These are phyloP conservation scores for Leccinum barrowsii DNA, from an alignment of 768 basidiomycete species.

Conservation along the genomic window DNA sequence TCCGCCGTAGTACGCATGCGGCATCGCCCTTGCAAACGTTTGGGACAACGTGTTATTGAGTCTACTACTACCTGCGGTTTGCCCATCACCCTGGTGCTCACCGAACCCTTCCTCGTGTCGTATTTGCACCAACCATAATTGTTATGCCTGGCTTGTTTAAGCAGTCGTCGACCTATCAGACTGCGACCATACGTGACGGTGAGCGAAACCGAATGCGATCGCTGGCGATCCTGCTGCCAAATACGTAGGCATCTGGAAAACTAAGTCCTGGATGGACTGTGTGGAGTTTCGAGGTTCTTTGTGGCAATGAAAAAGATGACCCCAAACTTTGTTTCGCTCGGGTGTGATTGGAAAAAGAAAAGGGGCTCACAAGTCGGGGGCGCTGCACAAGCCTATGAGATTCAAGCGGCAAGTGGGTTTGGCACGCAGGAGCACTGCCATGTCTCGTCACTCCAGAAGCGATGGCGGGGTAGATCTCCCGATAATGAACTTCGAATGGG, in stretches of 20 bases:
- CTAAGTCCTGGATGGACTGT: too few relatives aligned
- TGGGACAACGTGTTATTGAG: background rate
- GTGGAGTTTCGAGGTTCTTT: too few relatives aligned
- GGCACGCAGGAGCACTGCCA: background rate
- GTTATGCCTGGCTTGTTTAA: background rate
- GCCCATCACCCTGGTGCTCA: background rate
- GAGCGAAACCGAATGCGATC: background rate
- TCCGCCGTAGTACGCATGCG: background rate
- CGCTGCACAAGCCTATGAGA: background rate
- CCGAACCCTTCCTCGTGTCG: background rate
- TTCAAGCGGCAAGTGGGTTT: background rate
- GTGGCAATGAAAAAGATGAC: too few relatives aligned
- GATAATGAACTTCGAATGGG: background rate
- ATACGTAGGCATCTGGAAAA: too few relatives aligned
- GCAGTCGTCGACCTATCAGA: background rate
- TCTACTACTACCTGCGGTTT: background rate
- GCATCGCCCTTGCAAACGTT: background rate
- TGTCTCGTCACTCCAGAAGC: background rate
- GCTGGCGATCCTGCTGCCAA: background rate
- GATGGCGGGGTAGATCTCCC: background rate
- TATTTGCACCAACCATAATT: background rate
- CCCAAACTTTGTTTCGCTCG: too few relatives aligned
- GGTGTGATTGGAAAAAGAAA: background rate
- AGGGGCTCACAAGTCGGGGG: background rate
- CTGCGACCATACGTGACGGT: background rate